A percentile compares a stretch with the other conserved stretches of the same genome.
These are phyloP conservation scores for Solanum sitiens DNA, from an alignment of 257 asterid species.

Conservation along the genomic window DNA sequence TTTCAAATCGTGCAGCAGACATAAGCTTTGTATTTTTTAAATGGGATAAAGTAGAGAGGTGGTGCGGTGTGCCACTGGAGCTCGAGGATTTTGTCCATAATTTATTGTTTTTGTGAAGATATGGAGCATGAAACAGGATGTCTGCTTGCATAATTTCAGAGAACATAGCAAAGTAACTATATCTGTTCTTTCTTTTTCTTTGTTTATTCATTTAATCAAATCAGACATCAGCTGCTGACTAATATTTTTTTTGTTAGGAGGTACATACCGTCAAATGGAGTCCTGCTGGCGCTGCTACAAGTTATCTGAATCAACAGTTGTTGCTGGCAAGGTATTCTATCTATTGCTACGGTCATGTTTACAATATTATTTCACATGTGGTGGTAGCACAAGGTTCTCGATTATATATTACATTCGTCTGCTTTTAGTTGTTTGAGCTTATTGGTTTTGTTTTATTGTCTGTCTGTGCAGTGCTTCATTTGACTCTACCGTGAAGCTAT, in stretches of 20 bases:
- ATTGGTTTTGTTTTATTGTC: background rate
- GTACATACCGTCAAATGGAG: constrained; percentile 91
- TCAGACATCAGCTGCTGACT: background rate
- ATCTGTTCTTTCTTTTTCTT: too few relatives aligned
- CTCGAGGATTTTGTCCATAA: background rate
- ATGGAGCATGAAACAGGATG: constrained; percentile 78
- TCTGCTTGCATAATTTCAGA: constrained; percentile 65
- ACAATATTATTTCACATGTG: background rate
- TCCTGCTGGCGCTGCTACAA: constrained; percentile 85
- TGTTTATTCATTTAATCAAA: too few relatives aligned
- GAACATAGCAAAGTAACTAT: constrained; percentile 46
- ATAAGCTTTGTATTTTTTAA: background rate
- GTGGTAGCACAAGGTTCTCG: background rate
- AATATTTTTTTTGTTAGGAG: constrained; percentile 32
- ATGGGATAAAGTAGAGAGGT: background rate
- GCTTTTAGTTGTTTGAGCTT: too few relatives aligned
- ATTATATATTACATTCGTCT: background rate
- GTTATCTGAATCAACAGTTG: constrained; percentile 59
- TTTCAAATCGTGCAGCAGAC: background rate
- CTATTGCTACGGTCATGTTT: background rate
- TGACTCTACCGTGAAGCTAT: too few relatives aligned
- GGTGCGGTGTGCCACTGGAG: background rate
- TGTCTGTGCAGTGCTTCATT: too few relatives aligned
- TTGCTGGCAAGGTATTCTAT: constrained; percentile 65
- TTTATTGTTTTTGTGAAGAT: constrained; percentile 40